Evolutionary conservation across 176 grass and related monocot species (phyloP), one percentile per base, ranked within the genome.

Genomic region (Carex cristatella): DNA sequence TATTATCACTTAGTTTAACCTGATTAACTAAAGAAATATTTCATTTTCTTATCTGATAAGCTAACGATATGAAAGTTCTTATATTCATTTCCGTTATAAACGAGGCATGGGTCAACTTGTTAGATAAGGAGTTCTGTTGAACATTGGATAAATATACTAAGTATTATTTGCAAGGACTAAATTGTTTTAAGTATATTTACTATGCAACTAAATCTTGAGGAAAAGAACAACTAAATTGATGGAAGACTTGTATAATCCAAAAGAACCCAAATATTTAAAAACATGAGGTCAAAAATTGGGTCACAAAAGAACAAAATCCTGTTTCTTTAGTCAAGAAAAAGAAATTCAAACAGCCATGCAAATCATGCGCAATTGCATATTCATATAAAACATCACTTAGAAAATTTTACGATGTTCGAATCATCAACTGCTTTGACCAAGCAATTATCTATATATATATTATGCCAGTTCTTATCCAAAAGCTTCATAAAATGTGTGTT

Each of bases 381-480:
- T 81, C 23, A 81, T 27, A 30, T 55, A 55, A 58, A 37, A 14
- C 37, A 44, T 44, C 42, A 65, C 27, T 32, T 54, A 13, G 19
- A 76, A 30, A 76, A 55, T 1, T 55, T 40, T 76, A 4, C 10
- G 4, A 53, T 46, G 18, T 2, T 54, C 0, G 2, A 5, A 32
- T 55, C 46, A 76, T 76, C 19, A 76, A 30, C 23, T 13, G 10
- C 33, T 83, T 83, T 83, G 80, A 67, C 40, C 5, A 83, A 13
- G 2, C 10, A 16, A 65, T 68, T 81, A 48, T 23, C 48, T 79
- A 23, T 23, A 23, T 23, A 23, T 23, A 23, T 23, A n/a, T 70
- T 70, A 12, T 19, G 57, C 15, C 58, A 27, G 14, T 64, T 16
- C 60, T 44, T 65, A 67, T 49, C 38, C 15, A 66, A 30, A 30